Evolutionary conservation across 2,329 filamentous ascomycete species (phyloP), one percentile per base, ranked within the genome.

Genomic region (Penicillium sumatraense): DNA sequence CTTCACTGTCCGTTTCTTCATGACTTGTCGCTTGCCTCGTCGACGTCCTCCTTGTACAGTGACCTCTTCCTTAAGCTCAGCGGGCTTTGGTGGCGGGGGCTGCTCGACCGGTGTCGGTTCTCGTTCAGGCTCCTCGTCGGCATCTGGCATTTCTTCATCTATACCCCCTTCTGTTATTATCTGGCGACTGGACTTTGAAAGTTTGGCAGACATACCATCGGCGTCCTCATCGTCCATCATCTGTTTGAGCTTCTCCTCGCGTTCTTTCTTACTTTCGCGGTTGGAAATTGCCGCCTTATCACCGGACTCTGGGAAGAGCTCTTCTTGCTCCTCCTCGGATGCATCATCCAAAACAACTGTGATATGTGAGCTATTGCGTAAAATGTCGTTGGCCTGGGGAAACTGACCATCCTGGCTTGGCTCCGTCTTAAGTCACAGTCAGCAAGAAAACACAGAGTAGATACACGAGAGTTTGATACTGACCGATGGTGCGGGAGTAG

Each of bases 1-100:
- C 72, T 92, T 88, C 52, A 89, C 83, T 41, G 89, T 92, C 78
- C 89, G 90, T 81, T 96, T 96, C 76, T 90, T 92, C 85, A 90
- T 91, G 7, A 97, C 85, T 65, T 88, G 86, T 63, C 93, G 84
- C 70, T 85, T 88, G 27, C 91, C 91, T 60, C 92, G 85, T 56
- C 90, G 83, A 35, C 91, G 84, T 0, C 89, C 89, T 53, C 83
- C 85, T 57, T 80, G 74, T 2, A 82, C 75, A 1, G 81, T 83
- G 6, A 88, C 76, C 5, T 83, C 76, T 53, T 71, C 70, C 55
- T 73, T 73, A 56, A 83, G 81, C 24, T 80, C 71, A 1, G 78
- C 73, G 51, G 83, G 78, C 48, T 78, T 72, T n/a, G 79, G 58
- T 20, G 66, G 64, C 20, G 55, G 72, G 10, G 73, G 65, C 48